Evolutionary conservation across 257 asterid genomes (phyloP).

Genomic region (Petunia secreta): DNA sequence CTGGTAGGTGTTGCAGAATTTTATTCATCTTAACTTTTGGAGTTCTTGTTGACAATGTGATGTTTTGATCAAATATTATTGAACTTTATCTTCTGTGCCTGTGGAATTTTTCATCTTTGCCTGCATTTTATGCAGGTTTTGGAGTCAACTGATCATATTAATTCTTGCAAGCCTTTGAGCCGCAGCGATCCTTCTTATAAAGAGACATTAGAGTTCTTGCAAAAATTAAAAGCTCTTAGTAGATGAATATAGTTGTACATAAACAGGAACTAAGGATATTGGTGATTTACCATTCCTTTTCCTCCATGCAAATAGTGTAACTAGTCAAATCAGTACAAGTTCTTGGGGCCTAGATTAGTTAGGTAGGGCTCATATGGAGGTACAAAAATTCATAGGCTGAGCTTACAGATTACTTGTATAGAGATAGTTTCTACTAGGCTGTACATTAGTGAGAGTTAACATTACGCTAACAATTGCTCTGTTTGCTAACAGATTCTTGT

Average conservation of each 20-base stretch:
- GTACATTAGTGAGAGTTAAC: slow-evolving; percentile 4
- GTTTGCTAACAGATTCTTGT: neutral
- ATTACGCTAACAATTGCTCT: slow-evolving; percentile 8
- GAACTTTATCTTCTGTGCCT: neutral
- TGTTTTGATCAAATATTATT: neutral
- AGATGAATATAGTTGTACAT: slow-evolving; percentile 32
- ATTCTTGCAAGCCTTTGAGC: slow-evolving; percentile 94
- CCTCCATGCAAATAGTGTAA: slow-evolving; percentile 19
- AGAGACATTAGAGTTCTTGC: slow-evolving; percentile 79
- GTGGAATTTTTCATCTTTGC: neutral
- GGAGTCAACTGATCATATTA: slow-evolving; percentile 96
- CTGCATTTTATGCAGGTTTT: slow-evolving; percentile 59
- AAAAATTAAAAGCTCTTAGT: slow-evolving; percentile 67
- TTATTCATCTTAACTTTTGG: neutral
- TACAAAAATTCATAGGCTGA: slow-evolving; percentile 5
- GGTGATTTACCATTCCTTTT: neutral
- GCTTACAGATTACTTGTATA: slow-evolving; percentile 16
- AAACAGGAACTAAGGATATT: slow-evolving; percentile 11
- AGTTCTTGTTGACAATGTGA: neutral
- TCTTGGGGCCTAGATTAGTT: slow-evolving; percentile 2
- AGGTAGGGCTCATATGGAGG: neutral
- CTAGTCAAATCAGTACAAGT: neutral
- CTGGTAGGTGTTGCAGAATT: neutral
- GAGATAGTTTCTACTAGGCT: neutral
- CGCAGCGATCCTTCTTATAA: slow-evolving; percentile 84